A percentile compares a stretch with the other conserved stretches of the same genome.
Evolutionary conservation across 352 stramenopile genomes (phyloP).

Genomic region (Elongisporangium prolatum): DNA sequence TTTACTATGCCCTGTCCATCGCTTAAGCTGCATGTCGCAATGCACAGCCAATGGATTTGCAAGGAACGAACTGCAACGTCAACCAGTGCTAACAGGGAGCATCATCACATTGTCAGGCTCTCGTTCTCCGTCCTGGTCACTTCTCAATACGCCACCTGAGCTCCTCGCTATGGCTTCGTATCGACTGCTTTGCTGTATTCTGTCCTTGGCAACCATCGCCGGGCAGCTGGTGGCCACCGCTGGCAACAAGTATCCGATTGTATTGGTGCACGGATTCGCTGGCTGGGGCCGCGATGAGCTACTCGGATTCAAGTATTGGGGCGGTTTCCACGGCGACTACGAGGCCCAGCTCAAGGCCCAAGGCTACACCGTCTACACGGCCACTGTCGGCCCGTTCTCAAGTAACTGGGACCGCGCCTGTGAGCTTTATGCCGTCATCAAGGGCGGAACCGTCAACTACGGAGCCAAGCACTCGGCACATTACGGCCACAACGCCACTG

Average conservation of each 20-base stretch:
- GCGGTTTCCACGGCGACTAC: constrained; percentile 34
- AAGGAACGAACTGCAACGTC: not conserved
- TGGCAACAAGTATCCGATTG: constrained; percentile 39
- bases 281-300: constrained; percentile 42
- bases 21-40: not conserved
- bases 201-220: constrained; percentile 11
- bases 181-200: not conserved
- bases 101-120: not conserved
- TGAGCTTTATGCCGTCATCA: constrained; percentile 37
- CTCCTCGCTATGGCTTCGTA: not conserved
- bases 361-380: constrained; percentile 24
- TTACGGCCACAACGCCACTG: constrained; percentile 13
- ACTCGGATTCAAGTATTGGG: constrained; percentile 46
- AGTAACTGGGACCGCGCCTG: constrained; percentile 37
- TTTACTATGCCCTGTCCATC: not conserved
- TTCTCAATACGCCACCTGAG: not conserved
- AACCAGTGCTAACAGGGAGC: not conserved
- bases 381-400: constrained; percentile 21
- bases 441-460: constrained; percentile 28
- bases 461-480: constrained; percentile 13
- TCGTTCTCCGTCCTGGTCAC: not conserved
- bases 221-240: constrained; percentile 5
- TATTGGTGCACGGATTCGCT: constrained; percentile 49
- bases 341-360: constrained; percentile 24
- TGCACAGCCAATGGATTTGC: not conserved